phyloP scores from a whole-genome alignment of 176 grass and related monocot species.

The Lolium multiflorum region DNA sequence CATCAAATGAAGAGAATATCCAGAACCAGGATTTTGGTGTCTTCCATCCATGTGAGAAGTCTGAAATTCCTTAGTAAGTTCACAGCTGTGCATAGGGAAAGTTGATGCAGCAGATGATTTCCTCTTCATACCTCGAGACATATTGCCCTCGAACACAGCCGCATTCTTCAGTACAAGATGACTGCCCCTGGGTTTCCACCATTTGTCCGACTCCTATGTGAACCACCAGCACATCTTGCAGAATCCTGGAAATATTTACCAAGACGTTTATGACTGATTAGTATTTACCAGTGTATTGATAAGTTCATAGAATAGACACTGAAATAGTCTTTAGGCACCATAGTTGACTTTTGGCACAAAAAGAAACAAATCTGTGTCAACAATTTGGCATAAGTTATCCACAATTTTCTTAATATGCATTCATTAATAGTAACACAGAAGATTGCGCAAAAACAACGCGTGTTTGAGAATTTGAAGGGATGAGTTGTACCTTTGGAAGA shows the following conservation, averaged over 20 bases:
- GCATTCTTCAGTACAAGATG: constrained; percentile 46
- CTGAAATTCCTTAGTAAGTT: constrained; percentile 52
- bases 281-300: neutral
- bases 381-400: constrained; percentile 6
- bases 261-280: constrained; percentile 6
- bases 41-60: constrained; percentile 42
- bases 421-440: neutral
- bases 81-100: constrained; percentile 37
- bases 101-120: constrained; percentile 45
- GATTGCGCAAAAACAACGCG: neutral
- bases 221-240: constrained; percentile 47
- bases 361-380: constrained; percentile 9
- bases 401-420: constrained; percentile 29
- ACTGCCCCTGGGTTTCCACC: constrained; percentile 43
- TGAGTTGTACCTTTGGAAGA: constrained; percentile 69
- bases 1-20: constrained; percentile 45
- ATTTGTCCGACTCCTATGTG: constrained; percentile 42
- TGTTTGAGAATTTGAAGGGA: constrained; percentile 33
- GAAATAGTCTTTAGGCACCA: neutral
- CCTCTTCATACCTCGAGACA: constrained; percentile 59
- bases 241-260: constrained; percentile 56
- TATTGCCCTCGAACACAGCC: constrained; percentile 48
- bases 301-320: neutral
- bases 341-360: constrained; percentile 22
- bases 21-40: constrained; percentile 32